phyloP scores from a whole-genome alignment of 1,139 yeast genomes.

The Candida dubliniensis region DNA sequence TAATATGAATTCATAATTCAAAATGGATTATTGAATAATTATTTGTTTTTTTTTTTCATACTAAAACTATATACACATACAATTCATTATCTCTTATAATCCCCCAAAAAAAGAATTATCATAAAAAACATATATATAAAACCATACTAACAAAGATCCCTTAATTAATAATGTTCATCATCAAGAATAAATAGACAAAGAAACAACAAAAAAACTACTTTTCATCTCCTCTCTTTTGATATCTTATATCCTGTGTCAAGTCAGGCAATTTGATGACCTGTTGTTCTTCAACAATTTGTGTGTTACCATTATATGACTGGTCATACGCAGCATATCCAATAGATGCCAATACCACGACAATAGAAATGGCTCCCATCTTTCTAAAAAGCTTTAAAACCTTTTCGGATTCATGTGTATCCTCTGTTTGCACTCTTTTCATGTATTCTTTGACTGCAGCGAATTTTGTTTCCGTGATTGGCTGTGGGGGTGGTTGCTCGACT shows the following conservation, averaged over 20 bases:
- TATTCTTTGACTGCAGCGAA: constrained; percentile 8
- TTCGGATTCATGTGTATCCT: constrained; percentile 32
- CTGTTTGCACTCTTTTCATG: constrained; percentile 33
- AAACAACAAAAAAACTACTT: background rate
- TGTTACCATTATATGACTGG: constrained; percentile 7
- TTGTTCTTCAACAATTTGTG: constrained; percentile 13
- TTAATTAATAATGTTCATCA: background rate
- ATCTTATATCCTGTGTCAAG: constrained; percentile 25
- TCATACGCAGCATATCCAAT: constrained; percentile 32
- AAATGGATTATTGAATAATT: too few relatives aligned
- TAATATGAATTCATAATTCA: too few relatives aligned
- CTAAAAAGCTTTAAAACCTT: constrained; percentile 32
- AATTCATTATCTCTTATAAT: too few relatives aligned
- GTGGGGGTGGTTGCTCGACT: constrained; percentile 7
- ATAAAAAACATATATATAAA: too few relatives aligned
- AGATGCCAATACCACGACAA: constrained; percentile 34
- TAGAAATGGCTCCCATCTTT: constrained; percentile 34
- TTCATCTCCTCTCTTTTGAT: constrained; percentile 5
- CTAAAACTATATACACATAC: too few relatives aligned
- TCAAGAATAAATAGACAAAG: background rate
- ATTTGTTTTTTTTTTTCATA: too few relatives aligned
- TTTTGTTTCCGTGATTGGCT: constrained; percentile 3
- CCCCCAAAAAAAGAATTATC: too few relatives aligned
- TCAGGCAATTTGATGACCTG: constrained; percentile 14
- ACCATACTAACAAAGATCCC: background rate